Evolutionary conservation across 345 rosid genomes (phyloP), one percentile per base, ranked within the genome.

Genomic region (Cardamine resedifolia): DNA sequence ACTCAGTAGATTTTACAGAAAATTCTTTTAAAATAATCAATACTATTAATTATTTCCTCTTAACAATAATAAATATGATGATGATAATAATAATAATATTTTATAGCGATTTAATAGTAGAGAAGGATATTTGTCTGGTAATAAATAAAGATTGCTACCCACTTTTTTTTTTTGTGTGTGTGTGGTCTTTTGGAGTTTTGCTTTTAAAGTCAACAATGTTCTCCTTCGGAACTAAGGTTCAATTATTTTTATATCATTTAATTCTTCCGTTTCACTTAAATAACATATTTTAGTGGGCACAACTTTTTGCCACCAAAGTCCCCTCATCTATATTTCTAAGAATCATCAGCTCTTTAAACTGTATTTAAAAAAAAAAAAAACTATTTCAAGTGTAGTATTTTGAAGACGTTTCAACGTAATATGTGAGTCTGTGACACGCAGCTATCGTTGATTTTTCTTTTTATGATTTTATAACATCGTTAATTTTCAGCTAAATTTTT

Each of bases 141-240:
- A 51, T 49, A 60, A 59, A 68, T 61, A 39, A 60, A 60, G 36
- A 53, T 16, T 47, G 50, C 18, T 53, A 53, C 50, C 70, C 26
- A 34, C 70, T 26, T 3, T 21, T 31, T 4, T 14, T 8, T 3
- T n/a, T n/a, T n/a, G n/a, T n/a, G n/a, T n/a, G n/a, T 27, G 15
- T 10, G 45, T n/a, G 18, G 45, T 11, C 5, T 10, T 63, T 69
- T 69, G 75, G 75, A 55, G 52, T 44, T 44, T 76, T 62, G 79
- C 66, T 69, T 62, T 62, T 31, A 63, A 69, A 34, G 79, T 62
- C 75, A 69, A 76, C 58, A 63, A 69, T 76, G 52, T 63, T 26
- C 79, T 53, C 65, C 79, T 76, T 76, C 64, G n/a, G 58, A 52
- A 38, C 79, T 69, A 69, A 76, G 79, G 59, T 47, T 76, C 65